A percentile compares a stretch with the other conserved stretches of the same genome.
These are phyloP conservation scores for Syzygium syzygioides DNA, from an alignment of 441 rosid species.

Conservation along the genomic window DNA sequence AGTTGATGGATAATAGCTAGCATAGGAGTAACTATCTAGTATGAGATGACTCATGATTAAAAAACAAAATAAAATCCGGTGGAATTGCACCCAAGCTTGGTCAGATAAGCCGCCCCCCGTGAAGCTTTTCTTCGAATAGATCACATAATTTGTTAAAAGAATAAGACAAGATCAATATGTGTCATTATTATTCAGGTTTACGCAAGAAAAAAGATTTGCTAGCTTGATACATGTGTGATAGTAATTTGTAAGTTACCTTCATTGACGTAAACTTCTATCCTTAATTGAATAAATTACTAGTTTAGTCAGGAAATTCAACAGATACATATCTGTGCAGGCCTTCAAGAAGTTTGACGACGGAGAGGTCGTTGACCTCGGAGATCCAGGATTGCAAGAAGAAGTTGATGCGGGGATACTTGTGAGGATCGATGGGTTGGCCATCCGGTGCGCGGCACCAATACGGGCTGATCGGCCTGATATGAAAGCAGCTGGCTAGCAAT, in stretches of 20 bases:
- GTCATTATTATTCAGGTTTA: neutral
- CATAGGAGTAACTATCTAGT: neutral
- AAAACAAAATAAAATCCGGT: neutral
- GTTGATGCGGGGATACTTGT: conserved; percentile 38
- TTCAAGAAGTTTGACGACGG: conserved; percentile 62
- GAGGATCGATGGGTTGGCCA: conserved; percentile 67
- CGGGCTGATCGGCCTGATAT: conserved; percentile 77
- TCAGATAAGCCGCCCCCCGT: neutral
- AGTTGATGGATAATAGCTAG: neutral
- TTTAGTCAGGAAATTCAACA: neutral
- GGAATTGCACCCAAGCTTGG: neutral
- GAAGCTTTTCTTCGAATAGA: neutral
- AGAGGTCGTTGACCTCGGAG: conserved; percentile 42
- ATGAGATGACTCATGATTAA: neutral
- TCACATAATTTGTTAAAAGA: neutral
- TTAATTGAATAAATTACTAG: neutral
- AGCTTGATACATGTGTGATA: neutral
- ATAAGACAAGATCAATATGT: neutral
- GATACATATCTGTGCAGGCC: conserved; percentile 36
- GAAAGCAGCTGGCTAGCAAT: conserved; percentile 67
- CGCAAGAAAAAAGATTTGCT: neutral
- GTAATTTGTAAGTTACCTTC: neutral
- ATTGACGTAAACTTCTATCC: neutral
- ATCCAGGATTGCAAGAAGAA: conserved; percentile 56
- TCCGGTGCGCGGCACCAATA: conserved; percentile 83